Evolutionary conservation across 2,329 filamentous ascomycete species (phyloP), one percentile per base, ranked within the genome.

Genomic region (Calonectria pauciramosa): DNA sequence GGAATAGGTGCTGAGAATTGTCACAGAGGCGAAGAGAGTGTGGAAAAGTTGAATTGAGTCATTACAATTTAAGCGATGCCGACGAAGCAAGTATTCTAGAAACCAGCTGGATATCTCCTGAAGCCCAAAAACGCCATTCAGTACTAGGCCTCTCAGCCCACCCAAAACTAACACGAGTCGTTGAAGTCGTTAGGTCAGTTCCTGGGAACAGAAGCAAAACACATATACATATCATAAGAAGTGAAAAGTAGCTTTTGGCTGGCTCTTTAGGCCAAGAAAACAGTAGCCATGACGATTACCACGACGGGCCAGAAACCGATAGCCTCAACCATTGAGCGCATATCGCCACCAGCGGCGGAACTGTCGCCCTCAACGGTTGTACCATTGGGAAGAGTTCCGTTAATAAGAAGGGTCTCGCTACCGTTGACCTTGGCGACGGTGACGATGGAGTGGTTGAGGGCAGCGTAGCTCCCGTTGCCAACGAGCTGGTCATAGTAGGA

Each of bases 341-440:
- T 75, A 36, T 44, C 59, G 23, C 66, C 23, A 34, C 38, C 68
- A 11, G 60, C 71, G 8, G 85, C 82, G 63, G 85, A 82, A 10
- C 87, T 82, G 4, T 82, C 82, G 18, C 75, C 63, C 7, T 86
- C 74, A 0, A 89, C 87, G 0, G 91, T 93, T 0, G 93, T 94
- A 64, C 91, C 95, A 81, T 96, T 95, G 82, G 92, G 90, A 4
- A 96, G 86, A 0, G 93, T 94, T n/a, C 95, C 95, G 82, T 96
- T 95, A 82, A 96, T 86, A 36, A 94, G 87, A 47, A 97, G 89
- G 1, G 91, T 93, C 75, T 85, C 85, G 1, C 89, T 93, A 65
- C 91, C 91, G 71, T 94, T 93, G 75, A 93, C 83, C 28, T 83
- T 72, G 3, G 89, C 90, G 1, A 96, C 89, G 16, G 87, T 89